These are phyloP conservation scores for Plasmodium gonderi DNA, from an alignment of 169 alveolate genomes.

Conservation along the genomic window DNA sequence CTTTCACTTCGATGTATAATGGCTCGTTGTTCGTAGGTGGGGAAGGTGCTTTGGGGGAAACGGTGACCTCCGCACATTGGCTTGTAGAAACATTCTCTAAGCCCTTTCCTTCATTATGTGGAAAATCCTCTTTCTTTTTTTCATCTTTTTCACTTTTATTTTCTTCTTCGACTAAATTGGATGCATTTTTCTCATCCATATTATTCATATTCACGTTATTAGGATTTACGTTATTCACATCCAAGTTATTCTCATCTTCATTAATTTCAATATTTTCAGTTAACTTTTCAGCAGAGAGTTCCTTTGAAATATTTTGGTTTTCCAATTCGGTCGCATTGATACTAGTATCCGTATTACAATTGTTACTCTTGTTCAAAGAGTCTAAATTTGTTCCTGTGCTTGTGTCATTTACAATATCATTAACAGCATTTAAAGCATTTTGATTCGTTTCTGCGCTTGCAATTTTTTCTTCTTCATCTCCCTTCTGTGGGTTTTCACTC, in stretches of 20 bases:
- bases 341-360: neutral
- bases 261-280: neutral
- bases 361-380: slow-evolving; percentile 7
- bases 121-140: slow-evolving; percentile 13
- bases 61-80: neutral
- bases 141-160: neutral
- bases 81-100: slow-evolving; percentile 3
- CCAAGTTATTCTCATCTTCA: neutral
- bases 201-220: no score
- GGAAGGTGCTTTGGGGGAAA: slow-evolving; percentile 10
- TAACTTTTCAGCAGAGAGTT: neutral
- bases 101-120: neutral
- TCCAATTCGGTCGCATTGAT: neutral
- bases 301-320: neutral
- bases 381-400: neutral
- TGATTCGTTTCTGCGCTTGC: slow-evolving; percentile 6
- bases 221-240: no score
- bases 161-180: slow-evolving; percentile 12
- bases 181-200: slow-evolving; percentile 14
- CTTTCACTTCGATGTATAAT: slow-evolving; percentile 65
- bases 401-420: slow-evolving; percentile 15
- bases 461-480: slow-evolving; percentile 25
- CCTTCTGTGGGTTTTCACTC: slow-evolving; percentile 13
- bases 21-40: neutral
- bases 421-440: slow-evolving; percentile 3